Evolutionary conservation across 768 basidiomycete genomes (phyloP).

Genomic region (Amylocystis lapponica): DNA sequence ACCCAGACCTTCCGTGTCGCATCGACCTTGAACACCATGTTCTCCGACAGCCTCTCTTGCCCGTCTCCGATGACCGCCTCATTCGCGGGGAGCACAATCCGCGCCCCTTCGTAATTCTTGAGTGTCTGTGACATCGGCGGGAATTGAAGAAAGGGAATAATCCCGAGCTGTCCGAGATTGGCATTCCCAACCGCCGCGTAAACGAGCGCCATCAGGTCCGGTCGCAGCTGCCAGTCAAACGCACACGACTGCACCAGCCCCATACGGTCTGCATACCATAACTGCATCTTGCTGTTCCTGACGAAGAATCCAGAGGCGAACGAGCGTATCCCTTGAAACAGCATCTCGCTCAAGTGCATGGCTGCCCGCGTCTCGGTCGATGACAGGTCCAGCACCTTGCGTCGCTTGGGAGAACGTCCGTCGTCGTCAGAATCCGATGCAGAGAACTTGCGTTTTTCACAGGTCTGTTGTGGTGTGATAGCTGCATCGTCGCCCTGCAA

Average conservation of each 20-base stretch:
- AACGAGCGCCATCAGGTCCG: constrained; percentile 16
- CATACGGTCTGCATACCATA: constrained; percentile 25
- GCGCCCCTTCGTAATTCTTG: background rate
- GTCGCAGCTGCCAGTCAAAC: constrained; percentile 17
- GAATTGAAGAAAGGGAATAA: constrained; percentile 12
- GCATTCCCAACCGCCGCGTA: constrained; percentile 13
- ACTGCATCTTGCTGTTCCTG: constrained; percentile 9
- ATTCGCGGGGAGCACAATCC: background rate
- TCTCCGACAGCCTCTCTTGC: background rate
- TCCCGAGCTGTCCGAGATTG: constrained; percentile 8
- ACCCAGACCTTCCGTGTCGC: background rate
- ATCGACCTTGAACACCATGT: background rate
- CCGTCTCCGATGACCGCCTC: background rate
- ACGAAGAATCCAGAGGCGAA: constrained; percentile 17
- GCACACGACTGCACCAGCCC: constrained; percentile 13
- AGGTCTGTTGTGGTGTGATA: too few relatives aligned
- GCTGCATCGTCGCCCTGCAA: too few relatives aligned
- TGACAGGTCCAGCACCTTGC: too few relatives aligned
- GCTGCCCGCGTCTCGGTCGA: background rate
- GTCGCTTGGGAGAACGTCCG: too few relatives aligned
- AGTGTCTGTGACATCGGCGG: background rate
- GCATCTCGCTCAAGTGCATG: constrained; percentile 1
- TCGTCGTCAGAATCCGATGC: too few relatives aligned
- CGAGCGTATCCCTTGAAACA: background rate
- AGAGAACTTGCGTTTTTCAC: too few relatives aligned